Conservation (phyloP, 2,329 filamentous ascomycete genomes). For the Monilinia fructigena region DNA sequence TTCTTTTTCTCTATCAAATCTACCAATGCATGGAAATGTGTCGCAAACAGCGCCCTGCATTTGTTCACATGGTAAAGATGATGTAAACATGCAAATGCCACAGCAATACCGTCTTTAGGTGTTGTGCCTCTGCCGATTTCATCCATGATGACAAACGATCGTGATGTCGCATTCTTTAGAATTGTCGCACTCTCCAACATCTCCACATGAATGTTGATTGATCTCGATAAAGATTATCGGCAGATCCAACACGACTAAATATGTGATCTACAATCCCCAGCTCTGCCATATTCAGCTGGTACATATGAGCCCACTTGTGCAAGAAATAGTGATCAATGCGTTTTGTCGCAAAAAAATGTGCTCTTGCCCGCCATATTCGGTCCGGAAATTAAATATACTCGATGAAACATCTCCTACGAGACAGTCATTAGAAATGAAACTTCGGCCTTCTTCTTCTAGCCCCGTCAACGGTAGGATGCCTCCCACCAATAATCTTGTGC, state of each 20-base stretch:
- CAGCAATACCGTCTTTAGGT: constrained; percentile 84
- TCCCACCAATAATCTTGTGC: constrained; percentile 79
- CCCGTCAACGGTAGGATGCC: constrained; percentile 90
- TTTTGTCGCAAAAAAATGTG: constrained; percentile 95
- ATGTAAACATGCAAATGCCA: constrained; percentile 84
- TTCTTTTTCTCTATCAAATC: constrained; percentile 65
- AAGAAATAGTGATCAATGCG: constrained; percentile 84
- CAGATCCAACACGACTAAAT: constrained; percentile 89
- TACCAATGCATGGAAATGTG: constrained; percentile 84
- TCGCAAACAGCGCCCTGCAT: constrained; percentile 85
- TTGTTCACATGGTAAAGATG: constrained; percentile 77
- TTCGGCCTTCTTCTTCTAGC: constrained; percentile 73
- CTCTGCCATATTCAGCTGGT: constrained; percentile 80
- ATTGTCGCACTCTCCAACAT: constrained; percentile 97
- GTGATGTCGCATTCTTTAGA: constrained; percentile 75
- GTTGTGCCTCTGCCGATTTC: constrained; percentile 95
- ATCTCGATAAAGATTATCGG: constrained; percentile 90
- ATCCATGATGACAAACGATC: constrained; percentile 96
- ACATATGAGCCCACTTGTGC: constrained; percentile 93
- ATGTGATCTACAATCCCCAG: constrained; percentile 94
- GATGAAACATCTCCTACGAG: constrained; percentile 67
- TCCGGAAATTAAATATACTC: constrained; percentile 68
- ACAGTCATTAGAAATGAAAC: constrained; percentile 84
- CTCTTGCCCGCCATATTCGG: constrained; percentile 99
- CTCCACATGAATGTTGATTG: constrained; percentile 99